These are phyloP conservation scores for Russula sp. DNA, from an alignment of 768 basidiomycete species.

Conservation along the genomic window DNA sequence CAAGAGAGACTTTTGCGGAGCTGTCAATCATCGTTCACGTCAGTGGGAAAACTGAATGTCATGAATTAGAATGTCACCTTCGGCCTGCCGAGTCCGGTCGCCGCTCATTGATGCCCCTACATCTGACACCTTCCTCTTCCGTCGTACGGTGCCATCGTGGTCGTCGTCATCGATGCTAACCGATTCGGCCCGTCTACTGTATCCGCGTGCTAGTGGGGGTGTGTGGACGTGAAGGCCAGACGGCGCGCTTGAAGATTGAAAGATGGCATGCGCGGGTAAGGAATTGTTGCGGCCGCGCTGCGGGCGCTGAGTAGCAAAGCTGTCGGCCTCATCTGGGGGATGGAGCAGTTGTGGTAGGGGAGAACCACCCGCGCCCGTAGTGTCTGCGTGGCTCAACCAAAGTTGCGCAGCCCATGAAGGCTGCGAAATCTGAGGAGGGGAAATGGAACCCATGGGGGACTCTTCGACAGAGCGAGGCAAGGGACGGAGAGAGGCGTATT, in stretches of 20 bases:
- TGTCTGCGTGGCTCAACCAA: constrained; percentile 55
- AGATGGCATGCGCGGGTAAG: constrained; percentile 53
- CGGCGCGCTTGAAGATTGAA: constrained; percentile 73
- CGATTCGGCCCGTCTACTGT: constrained; percentile 67
- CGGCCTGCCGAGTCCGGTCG: constrained; percentile 31
- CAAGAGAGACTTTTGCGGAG: constrained; percentile 69
- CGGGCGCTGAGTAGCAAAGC: constrained; percentile 43
- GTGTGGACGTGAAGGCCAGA: constrained; percentile 48
- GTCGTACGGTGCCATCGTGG: constrained; percentile 70
- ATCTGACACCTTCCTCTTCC: constrained; percentile 44
- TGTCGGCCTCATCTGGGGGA: constrained; percentile 42
- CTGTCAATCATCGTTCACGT: constrained; percentile 37
- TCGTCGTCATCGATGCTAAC: constrained; percentile 56
- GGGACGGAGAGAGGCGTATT: constrained; percentile 56
- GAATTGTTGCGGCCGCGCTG: constrained; percentile 41
- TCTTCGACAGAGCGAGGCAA: constrained; percentile 53
- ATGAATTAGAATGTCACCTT: constrained; percentile 24
- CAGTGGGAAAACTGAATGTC: constrained; percentile 33
- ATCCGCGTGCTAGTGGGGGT: constrained; percentile 53
- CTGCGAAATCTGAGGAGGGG: constrained; percentile 59
- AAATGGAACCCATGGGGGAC: constrained; percentile 43
- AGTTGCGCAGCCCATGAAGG: constrained; percentile 68
- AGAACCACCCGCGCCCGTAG: constrained; percentile 12
- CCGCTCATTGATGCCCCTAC: constrained; percentile 29
- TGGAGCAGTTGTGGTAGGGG: constrained; percentile 45